Conservation (phyloP, 1,284 basidiomycete species). For the Pyrrhoderma lamaoense region DNA sequence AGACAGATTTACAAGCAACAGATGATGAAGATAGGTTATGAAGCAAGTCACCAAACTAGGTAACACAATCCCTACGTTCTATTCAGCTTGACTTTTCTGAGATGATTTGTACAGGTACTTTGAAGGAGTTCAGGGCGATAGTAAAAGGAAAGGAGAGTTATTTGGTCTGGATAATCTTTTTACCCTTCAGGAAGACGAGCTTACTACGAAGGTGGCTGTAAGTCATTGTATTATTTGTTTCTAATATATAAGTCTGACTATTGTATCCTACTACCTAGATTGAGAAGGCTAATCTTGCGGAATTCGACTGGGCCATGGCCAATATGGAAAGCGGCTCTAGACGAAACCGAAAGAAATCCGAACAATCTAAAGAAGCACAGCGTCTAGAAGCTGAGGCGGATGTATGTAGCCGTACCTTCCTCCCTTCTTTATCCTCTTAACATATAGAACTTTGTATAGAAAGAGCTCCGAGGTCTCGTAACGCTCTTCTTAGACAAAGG, state of each 20-base stretch:
- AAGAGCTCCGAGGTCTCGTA: constrained; percentile 53
- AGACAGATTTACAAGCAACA: constrained; percentile 87
- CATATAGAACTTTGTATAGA: constrained; percentile 29
- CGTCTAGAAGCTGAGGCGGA: constrained; percentile 40
- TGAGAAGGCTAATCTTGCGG: constrained; percentile 60
- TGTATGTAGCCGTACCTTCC: background rate
- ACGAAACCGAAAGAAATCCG: constrained; percentile 33
- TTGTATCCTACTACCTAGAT: constrained; percentile 39
- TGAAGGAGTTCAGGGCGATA: constrained; percentile 73
- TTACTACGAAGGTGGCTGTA: constrained; percentile 70
- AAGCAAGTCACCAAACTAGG: constrained; percentile 74
- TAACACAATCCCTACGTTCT: constrained; percentile 20
- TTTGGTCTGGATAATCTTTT: constrained; percentile 82
- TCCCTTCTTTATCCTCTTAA: background rate
- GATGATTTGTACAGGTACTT: constrained; percentile 54
- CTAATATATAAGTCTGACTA: background rate
- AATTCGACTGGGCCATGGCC: constrained; percentile 72
- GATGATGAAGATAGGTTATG: constrained; percentile 82
- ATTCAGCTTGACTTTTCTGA: background rate
- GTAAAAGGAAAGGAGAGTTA: constrained; percentile 65
- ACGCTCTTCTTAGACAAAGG: constrained; percentile 65
- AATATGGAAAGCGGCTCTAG: constrained; percentile 40
- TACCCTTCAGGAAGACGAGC: constrained; percentile 61
- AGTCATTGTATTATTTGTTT: constrained; percentile 19
- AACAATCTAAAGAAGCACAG: constrained; percentile 28